These are phyloP conservation scores for Talinum fruticosum DNA, from an alignment of 148 eudicot species.

Conservation along the genomic window DNA sequence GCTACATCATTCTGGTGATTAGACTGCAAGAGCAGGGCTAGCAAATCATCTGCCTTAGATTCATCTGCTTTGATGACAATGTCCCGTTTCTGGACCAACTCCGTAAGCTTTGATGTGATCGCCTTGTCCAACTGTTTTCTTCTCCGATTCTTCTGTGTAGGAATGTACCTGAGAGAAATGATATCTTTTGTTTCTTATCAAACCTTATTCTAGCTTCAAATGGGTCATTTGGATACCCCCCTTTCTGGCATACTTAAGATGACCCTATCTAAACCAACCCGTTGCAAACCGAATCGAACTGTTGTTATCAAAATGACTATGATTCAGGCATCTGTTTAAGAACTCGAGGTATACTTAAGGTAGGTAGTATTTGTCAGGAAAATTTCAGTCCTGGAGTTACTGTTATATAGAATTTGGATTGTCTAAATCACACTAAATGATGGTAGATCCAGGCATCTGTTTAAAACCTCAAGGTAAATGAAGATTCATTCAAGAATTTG, in stretches of 20 bases:
- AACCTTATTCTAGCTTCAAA: background rate
- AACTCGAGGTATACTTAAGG: too few relatives aligned
- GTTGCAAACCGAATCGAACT: too few relatives aligned
- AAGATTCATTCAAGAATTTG: background rate
- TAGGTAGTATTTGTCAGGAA: too few relatives aligned
- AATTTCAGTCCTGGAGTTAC: too few relatives aligned
- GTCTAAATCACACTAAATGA: background rate
- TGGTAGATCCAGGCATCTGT: too few relatives aligned
- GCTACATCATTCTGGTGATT: conserved; percentile 20
- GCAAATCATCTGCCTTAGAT: conserved; percentile 35
- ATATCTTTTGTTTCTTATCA: background rate
- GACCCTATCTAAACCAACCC: background rate
- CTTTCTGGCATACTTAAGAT: background rate
- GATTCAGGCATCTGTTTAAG: too few relatives aligned
- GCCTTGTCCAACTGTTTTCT: conserved; percentile 35
- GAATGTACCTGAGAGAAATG: conserved; percentile 37
- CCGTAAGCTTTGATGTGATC: conserved; percentile 42
- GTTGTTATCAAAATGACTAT: too few relatives aligned
- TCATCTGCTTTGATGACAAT: conserved; percentile 25
- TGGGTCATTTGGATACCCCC: too few relatives aligned
- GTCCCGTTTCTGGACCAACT: conserved; percentile 35
- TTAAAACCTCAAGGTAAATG: too few relatives aligned
- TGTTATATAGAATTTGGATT: background rate
- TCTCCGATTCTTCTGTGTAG: conserved; percentile 43
- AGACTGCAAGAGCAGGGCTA: conserved; percentile 44